Evolutionary conservation across 1,139 yeast genomes (phyloP).

Genomic region (Suhomyces taliae): DNA sequence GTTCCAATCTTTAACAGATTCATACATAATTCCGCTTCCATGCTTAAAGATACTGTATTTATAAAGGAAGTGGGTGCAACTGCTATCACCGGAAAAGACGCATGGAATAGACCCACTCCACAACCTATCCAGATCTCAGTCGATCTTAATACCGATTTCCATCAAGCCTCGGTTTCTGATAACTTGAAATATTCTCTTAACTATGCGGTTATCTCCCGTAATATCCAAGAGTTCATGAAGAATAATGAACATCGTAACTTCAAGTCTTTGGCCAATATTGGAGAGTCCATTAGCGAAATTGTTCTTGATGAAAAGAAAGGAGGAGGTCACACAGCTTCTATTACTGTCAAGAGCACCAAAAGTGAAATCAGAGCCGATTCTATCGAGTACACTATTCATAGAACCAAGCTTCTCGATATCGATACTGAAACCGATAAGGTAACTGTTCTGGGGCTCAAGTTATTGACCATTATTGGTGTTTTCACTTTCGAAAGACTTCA

Average conservation of each 20-base stretch:
- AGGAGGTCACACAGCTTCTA: constrained; percentile 52
- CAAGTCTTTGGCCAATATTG: constrained; percentile 57
- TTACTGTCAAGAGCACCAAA: constrained; percentile 49
- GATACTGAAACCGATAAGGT: constrained; percentile 24
- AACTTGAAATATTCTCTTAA: constrained; percentile 79
- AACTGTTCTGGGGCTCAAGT: constrained; percentile 51
- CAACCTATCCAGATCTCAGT: constrained; percentile 69
- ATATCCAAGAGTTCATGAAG: constrained; percentile 54
- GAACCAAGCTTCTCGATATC: constrained; percentile 22
- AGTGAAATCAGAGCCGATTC: constrained; percentile 59
- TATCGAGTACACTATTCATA: constrained; percentile 37
- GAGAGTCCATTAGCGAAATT: constrained; percentile 49
- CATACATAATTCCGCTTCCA: constrained; percentile 1
- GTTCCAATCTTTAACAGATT: neutral
- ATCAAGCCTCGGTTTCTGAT: constrained; percentile 70
- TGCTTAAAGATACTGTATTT: constrained; percentile 51
- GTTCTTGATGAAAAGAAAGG: constrained; percentile 50
- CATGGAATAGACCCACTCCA: constrained; percentile 69
- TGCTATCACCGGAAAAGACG: constrained; percentile 72
- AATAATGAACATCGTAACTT: constrained; percentile 46
- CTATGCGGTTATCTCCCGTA: constrained; percentile 79
- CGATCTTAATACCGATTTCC: constrained; percentile 65
- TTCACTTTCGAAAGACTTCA: constrained; percentile 85
- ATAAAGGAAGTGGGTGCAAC: constrained; percentile 58
- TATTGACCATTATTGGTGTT: constrained; percentile 83